A percentile compares a stretch with the other conserved stretches of the same genome.
phyloP scores from a whole-genome alignment of 352 stramenopile genomes.

The Thalassiosira sp. region DNA sequence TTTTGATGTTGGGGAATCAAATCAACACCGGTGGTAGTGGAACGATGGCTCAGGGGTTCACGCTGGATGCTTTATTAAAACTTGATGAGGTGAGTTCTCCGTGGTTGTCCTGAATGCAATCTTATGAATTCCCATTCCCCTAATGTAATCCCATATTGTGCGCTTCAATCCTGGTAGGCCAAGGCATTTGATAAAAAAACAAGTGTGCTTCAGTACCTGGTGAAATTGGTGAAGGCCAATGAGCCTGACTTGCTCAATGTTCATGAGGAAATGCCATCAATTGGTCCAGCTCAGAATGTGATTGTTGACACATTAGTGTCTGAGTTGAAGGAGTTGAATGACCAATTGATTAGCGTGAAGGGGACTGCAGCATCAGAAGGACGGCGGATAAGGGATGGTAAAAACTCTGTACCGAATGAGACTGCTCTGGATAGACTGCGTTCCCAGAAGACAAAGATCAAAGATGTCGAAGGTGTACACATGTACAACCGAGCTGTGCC shows the following conservation, averaged over 20 bases:
- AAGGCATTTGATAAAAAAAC: conserved; percentile 95
- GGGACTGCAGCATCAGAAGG: conserved; percentile 67
- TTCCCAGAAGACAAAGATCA: conserved; percentile 73
- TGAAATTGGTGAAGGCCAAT: conserved; percentile 94
- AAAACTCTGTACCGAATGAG: conserved; percentile 34
- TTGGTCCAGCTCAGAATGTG: conserved; percentile 86
- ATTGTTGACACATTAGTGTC: conserved; percentile 68
- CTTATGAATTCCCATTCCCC: neutral
- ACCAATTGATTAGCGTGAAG: conserved; percentile 71
- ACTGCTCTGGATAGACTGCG: conserved; percentile 60
- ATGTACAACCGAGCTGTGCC: conserved; percentile 77
- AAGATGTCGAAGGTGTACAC: conserved; percentile 61
- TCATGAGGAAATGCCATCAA: conserved; percentile 86
- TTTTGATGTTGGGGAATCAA: conserved; percentile 95
- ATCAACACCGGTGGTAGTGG: conserved; percentile 90
- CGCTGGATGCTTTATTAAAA: conserved; percentile 93
- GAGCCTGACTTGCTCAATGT: conserved; percentile 91
- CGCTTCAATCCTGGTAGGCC: conserved; percentile 50
- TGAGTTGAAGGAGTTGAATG: conserved; percentile 75
- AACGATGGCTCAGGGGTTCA: conserved; percentile 91
- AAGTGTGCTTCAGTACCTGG: conserved; percentile 96
- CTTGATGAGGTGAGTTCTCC: conserved; percentile 81
- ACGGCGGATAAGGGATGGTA: conserved; percentile 53
- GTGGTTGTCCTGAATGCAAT: neutral
- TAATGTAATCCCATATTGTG: conserved; percentile 3